Percentiles rank a stretch among this genome's conserved stretches.
Evolutionary conservation across 2,329 filamentous ascomycete species (phyloP).

Genomic region (Emergomyces pasteurianus): DNA sequence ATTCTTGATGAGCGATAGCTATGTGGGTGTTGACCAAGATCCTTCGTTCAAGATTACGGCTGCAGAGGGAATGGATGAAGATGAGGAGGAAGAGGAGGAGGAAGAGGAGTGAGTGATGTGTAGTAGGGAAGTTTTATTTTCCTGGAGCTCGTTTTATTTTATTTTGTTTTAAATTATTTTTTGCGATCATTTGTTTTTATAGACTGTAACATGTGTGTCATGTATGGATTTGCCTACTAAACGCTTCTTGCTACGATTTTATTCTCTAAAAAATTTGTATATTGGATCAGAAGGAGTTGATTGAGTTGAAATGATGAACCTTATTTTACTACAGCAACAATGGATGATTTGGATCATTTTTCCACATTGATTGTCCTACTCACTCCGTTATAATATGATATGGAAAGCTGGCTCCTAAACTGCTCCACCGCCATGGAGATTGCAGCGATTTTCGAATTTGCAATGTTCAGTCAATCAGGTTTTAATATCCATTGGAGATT

Average conservation of each 20-base stretch:
- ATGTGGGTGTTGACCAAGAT: constrained; percentile 93
- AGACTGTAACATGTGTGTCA: neutral
- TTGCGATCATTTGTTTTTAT: neutral
- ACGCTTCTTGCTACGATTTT: neutral
- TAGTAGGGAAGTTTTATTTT: neutral
- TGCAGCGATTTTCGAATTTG: too few species aligned
- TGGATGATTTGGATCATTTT: too few species aligned
- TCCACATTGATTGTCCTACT: too few species aligned
- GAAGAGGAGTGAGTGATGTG: constrained; percentile 2
- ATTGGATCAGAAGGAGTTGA: neutral
- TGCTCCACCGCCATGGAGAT: too few species aligned
- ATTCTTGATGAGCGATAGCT: constrained; percentile 94
- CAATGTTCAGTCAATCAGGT: too few species aligned
- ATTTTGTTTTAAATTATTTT: neutral
- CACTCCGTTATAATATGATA: too few species aligned
- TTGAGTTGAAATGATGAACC: neutral
- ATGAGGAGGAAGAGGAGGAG: constrained; percentile 72
- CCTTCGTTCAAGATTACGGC: constrained; percentile 75
- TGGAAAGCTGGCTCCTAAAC: too few species aligned
- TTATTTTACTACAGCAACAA: too few species aligned
- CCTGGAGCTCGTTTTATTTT: neutral
- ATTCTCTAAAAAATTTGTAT: neutral
- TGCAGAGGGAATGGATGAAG: constrained; percentile 89
- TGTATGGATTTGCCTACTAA: neutral
- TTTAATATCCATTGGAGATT: too few species aligned